Percentiles rank a stretch among this genome's conserved stretches.
These are phyloP conservation scores for Thermoascus crustaceus DNA, from an alignment of 2,329 filamentous ascomycete species.

Conservation along the genomic window DNA sequence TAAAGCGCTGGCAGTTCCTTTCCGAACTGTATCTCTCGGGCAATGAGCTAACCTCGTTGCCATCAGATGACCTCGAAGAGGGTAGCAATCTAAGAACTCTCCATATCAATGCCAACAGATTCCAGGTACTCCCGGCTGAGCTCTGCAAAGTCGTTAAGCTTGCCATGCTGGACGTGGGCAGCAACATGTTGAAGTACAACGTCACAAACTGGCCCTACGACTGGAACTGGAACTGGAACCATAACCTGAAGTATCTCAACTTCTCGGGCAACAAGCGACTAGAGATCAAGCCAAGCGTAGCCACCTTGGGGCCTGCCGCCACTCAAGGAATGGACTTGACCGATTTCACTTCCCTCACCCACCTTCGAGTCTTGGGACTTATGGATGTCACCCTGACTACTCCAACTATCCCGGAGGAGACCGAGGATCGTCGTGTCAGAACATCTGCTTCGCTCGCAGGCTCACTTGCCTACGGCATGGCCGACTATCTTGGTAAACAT, in stretches of 20 bases:
- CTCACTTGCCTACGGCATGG: conserved; percentile 91
- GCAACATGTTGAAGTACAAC: conserved; percentile 95
- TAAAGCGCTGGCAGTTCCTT: conserved; percentile 82
- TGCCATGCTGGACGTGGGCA: conserved; percentile 85
- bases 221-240: conserved; percentile 99
- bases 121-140: conserved; percentile 91
- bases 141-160: conserved; percentile 90
- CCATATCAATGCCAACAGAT: conserved; percentile 96
- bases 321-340: conserved; percentile 63
- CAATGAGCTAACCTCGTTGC: conserved; percentile 84
- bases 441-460: conserved; percentile 95
- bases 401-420: conserved; percentile 88
- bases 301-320: conserved; percentile 44
- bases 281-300: conserved; percentile 68
- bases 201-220: conserved; percentile 98
- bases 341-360: conserved; percentile 77
- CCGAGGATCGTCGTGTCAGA: conserved; percentile 85
- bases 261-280: conserved; percentile 93
- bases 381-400: conserved; percentile 98
- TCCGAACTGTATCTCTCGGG: conserved; percentile 91
- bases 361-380: conserved; percentile 78
- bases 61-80: conserved; percentile 89
- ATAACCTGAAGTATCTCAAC: conserved; percentile 88
- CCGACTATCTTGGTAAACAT: conserved; percentile 83
- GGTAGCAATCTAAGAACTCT: conserved; percentile 78